Percentiles rank a stretch among this genome's conserved stretches.
These are phyloP conservation scores for Pholiota conissans DNA, from an alignment of 768 basidiomycete genomes.

Conservation along the genomic window DNA sequence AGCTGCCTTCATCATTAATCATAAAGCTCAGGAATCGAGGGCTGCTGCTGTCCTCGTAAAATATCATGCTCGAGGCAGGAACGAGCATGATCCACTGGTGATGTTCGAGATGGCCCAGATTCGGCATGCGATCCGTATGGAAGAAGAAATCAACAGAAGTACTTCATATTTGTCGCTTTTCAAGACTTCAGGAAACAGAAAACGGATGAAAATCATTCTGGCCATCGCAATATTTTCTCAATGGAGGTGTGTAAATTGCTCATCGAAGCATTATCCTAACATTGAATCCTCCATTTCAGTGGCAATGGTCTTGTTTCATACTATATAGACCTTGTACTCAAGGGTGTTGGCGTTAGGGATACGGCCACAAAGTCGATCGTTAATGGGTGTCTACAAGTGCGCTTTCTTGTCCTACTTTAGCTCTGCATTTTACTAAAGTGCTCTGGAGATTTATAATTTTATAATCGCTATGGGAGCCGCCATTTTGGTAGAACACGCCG, in stretches of 20 bases:
- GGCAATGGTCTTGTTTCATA: conserved; percentile 73
- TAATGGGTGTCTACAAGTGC: conserved; percentile 21
- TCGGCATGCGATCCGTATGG: conserved; percentile 61
- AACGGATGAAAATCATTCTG: conserved; percentile 65
- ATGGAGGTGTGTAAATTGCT: conserved; percentile 51
- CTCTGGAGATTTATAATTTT: conserved; percentile 59
- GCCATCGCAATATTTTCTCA: conserved; percentile 71
- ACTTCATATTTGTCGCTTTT: conserved; percentile 55
- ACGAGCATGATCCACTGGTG: conserved; percentile 59
- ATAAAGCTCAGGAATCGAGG: conserved; percentile 48
- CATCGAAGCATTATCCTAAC: not conserved
- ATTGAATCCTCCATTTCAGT: conserved; percentile 24
- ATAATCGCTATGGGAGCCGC: conserved; percentile 58
- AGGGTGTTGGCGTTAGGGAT: conserved; percentile 58
- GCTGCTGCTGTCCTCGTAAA: conserved; percentile 62
- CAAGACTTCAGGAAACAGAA: conserved; percentile 62
- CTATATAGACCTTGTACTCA: conserved; percentile 69
- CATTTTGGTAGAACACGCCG: conserved; percentile 63
- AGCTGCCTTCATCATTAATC: not conserved
- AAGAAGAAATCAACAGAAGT: conserved; percentile 51
- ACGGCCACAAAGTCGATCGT: conserved; percentile 41
- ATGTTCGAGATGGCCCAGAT: conserved; percentile 65
- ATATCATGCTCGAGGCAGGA: conserved; percentile 67
- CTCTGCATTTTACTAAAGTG: not conserved
- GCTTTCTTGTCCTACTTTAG: not conserved